Conservation (phyloP, 805 yeast genomes). For the Komagataella pseudopastoris region DNA sequence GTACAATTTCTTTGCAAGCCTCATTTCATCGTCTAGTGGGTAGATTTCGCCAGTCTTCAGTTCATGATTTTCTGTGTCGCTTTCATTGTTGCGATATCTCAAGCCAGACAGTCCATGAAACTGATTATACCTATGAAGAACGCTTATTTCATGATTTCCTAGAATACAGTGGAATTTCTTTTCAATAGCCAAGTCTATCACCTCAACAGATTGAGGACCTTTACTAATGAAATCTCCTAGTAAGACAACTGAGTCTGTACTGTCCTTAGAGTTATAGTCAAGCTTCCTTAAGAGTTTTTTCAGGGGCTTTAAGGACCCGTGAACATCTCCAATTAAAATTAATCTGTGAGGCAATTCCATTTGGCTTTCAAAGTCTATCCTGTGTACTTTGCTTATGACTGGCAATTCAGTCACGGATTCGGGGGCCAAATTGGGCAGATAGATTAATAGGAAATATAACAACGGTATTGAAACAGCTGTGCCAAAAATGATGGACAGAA, state of each 20-base stretch:
- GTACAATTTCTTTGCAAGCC: slow-evolving; percentile 37
- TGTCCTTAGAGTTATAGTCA: slow-evolving; percentile 24
- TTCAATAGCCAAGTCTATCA: slow-evolving; percentile 50
- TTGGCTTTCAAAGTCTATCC: slow-evolving; percentile 9
- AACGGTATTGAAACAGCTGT: slow-evolving; percentile 10
- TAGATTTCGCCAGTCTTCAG: slow-evolving; percentile 8
- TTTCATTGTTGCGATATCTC: not conserved
- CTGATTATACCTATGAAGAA: slow-evolving; percentile 50
- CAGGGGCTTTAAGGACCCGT: slow-evolving; percentile 58
- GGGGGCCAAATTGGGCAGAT: slow-evolving; percentile 19
- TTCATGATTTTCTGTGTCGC: not conserved
- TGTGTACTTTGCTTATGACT: slow-evolving; percentile 12
- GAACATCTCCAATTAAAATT: slow-evolving; percentile 77
- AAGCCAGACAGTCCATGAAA: slow-evolving; percentile 30
- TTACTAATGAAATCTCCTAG: slow-evolving; percentile 81
- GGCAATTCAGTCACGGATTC: slow-evolving; percentile 3
- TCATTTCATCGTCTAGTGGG: slow-evolving; percentile 23
- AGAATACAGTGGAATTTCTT: slow-evolving; percentile 58
- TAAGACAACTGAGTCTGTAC: slow-evolving; percentile 45
- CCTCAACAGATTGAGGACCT: slow-evolving; percentile 64
- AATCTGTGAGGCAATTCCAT: slow-evolving; percentile 27
- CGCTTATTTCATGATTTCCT: slow-evolving; percentile 81
- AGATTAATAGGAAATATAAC: slow-evolving; percentile 13
- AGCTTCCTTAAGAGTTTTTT: slow-evolving; percentile 35
- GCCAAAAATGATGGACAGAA: not conserved